Percentiles rank a stretch among this genome's conserved stretches.
These are phyloP conservation scores for Xylariomycetidae sp. DNA, from an alignment of 2,329 filamentous ascomycete species.

Conservation along the genomic window DNA sequence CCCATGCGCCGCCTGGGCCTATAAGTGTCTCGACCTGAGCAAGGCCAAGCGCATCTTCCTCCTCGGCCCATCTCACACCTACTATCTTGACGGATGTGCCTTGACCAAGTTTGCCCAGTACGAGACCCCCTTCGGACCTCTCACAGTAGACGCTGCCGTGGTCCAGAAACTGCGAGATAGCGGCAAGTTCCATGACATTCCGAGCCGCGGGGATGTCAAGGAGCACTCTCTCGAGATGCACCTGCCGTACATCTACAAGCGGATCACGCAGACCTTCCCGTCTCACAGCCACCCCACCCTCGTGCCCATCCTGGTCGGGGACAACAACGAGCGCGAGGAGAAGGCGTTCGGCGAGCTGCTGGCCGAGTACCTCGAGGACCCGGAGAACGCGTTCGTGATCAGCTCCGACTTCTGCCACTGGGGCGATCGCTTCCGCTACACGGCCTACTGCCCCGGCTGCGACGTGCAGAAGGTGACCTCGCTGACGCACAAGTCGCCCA, in stretches of 20 bases:
- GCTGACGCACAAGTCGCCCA: slow-evolving; percentile 27
- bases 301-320: slow-evolving; percentile 81
- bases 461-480: slow-evolving; percentile 34
- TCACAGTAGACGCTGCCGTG: slow-evolving; percentile 56
- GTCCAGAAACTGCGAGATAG: slow-evolving; percentile 43
- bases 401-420: slow-evolving; percentile 98
- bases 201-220: slow-evolving; percentile 58
- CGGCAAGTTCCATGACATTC: slow-evolving; percentile 60
- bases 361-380: slow-evolving; percentile 69
- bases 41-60: slow-evolving; percentile 83
- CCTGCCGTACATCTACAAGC: slow-evolving; percentile 84
- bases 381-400: slow-evolving; percentile 74
- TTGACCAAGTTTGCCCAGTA: slow-evolving; percentile 67
- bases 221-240: slow-evolving; percentile 98
- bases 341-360: slow-evolving; percentile 63
- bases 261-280: slow-evolving; percentile 48
- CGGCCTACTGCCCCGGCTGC: slow-evolving; percentile 56
- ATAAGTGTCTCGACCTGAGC: slow-evolving; percentile 78
- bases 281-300: slow-evolving; percentile 61
- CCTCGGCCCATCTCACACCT: slow-evolving; percentile 86
- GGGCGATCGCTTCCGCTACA: slow-evolving; percentile 80
- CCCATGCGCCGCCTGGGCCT: slow-evolving; percentile 87
- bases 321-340: slow-evolving; percentile 61
- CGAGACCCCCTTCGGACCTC: slow-evolving; percentile 66
- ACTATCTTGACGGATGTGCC: slow-evolving; percentile 71